Evolutionary conservation across 257 asterid species (phyloP).

Genomic region (Striga asiatica): DNA sequence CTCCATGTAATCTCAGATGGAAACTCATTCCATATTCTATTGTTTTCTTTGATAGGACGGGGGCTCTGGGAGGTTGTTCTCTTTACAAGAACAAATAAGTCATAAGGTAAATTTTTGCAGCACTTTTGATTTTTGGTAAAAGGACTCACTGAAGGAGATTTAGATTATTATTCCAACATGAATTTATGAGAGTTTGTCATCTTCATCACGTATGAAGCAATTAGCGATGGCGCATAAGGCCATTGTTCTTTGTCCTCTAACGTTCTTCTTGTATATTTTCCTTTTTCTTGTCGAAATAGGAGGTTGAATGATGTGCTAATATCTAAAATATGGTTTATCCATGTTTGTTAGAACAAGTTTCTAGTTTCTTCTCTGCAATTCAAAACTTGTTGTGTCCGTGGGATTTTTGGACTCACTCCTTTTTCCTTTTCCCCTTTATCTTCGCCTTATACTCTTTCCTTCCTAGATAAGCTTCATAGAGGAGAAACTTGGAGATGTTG

Average conservation of each 20-base stretch:
- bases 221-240: neutral
- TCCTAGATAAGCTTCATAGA: constrained; percentile 63
- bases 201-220: too few species aligned
- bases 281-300: neutral
- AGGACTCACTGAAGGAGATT: neutral
- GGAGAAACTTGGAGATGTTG: constrained; percentile 51
- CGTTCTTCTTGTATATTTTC: too few species aligned
- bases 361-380: too few species aligned
- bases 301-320: too few species aligned
- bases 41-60: constrained; percentile 38
- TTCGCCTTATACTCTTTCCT: constrained; percentile 11
- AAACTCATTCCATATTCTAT: too few species aligned
- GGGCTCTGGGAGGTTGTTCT: too few species aligned
- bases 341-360: too few species aligned
- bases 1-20: too few species aligned
- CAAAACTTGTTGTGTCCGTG: neutral
- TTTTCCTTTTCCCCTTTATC: too few species aligned
- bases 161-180: neutral
- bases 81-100: too few species aligned
- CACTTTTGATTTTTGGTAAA: constrained; percentile 9
- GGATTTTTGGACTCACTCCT: neutral
- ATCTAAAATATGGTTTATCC: neutral
- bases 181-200: too few species aligned
- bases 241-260: too few species aligned
- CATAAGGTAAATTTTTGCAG: neutral